phyloP scores from a whole-genome alignment of 2,329 filamentous ascomycete genomes.

The Ambrosiella xylebori region DNA sequence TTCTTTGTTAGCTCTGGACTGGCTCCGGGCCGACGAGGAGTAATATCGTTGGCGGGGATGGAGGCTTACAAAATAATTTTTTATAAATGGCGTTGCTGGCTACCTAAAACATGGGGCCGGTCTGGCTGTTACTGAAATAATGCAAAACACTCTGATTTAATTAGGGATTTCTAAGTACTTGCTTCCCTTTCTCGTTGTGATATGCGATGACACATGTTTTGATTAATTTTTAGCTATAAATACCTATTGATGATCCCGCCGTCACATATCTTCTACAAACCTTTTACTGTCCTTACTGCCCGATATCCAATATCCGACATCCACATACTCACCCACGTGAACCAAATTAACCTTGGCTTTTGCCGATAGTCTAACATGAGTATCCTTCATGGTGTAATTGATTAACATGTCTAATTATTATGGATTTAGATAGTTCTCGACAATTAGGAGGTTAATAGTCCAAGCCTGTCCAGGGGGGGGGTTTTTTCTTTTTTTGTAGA shows the following conservation, averaged over 20 bases:
- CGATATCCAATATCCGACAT: too few species aligned
- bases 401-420: slow-evolving; percentile 46
- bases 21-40: background rate
- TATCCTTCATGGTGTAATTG: slow-evolving; percentile 29
- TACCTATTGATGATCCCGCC: background rate
- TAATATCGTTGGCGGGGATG: background rate
- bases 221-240: too few species aligned
- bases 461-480: background rate
- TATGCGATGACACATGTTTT: too few species aligned
- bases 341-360: background rate
- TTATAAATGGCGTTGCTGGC: background rate
- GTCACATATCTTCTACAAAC: background rate
- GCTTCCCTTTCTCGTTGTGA: too few species aligned
- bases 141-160: too few species aligned
- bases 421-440: background rate
- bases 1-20: background rate
- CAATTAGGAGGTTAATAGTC: background rate
- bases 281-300: too few species aligned
- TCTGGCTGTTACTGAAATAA: background rate
- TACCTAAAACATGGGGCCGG: background rate
- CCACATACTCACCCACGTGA: too few species aligned
- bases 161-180: too few species aligned
- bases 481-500: background rate
- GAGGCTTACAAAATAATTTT: background rate
- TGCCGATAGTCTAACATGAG: background rate